These are phyloP conservation scores for Glycine tomentella DNA, from an alignment of 306 rosid genomes.

Conservation along the genomic window DNA sequence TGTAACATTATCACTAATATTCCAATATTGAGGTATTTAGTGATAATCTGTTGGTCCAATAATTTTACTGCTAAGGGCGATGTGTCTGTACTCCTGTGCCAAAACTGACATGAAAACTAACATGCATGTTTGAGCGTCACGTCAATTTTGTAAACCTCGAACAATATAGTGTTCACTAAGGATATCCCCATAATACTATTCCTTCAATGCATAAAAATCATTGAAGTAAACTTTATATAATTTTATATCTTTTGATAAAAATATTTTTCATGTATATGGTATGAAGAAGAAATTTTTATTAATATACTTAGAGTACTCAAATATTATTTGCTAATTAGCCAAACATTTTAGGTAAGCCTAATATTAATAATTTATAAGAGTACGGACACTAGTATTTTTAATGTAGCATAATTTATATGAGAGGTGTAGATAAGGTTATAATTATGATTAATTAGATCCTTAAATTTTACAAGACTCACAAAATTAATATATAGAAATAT, in stretches of 20 bases:
- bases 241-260: not conserved
- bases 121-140: too few species aligned
- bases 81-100: too few species aligned
- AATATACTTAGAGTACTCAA: not conserved
- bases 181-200: not conserved
- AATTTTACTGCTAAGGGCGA: too few species aligned
- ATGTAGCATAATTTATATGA: not conserved
- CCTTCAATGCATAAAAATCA: not conserved
- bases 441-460: not conserved
- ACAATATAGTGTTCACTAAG: not conserved
- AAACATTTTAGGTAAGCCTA: not conserved
- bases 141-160: too few species aligned
- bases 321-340: not conserved
- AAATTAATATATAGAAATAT: not conserved
- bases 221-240: not conserved
- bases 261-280: not conserved
- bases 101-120: too few species aligned
- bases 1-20: too few species aligned
- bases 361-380: not conserved
- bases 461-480: not conserved
- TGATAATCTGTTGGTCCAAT: too few species aligned
- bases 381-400: not conserved
- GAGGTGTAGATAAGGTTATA: not conserved
- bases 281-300: not conserved
- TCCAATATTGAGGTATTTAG: too few species aligned